These are phyloP conservation scores for Pseudogymnoascus sp. DNA, from an alignment of 2,329 filamentous ascomycete genomes.

Conservation along the genomic window DNA sequence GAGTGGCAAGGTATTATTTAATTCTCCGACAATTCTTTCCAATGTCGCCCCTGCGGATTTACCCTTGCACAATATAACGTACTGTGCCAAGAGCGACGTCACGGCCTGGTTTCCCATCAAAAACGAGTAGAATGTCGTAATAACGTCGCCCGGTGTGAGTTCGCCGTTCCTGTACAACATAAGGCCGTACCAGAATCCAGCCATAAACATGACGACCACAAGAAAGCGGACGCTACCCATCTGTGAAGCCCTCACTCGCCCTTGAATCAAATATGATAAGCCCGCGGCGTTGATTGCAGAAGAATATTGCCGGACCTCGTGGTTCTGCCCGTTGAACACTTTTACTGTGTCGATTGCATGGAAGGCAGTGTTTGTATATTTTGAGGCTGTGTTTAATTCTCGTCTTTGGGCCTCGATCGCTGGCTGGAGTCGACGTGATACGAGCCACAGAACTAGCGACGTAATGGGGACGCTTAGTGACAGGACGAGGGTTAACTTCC, in stretches of 20 bases:
- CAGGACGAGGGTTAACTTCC: constrained; percentile 75
- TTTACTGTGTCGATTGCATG: constrained; percentile 78
- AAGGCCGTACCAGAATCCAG: constrained; percentile 84
- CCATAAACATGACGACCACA: constrained; percentile 70
- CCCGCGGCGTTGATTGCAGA: constrained; percentile 49
- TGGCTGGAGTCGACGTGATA: constrained; percentile 53
- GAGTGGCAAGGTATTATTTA: constrained; percentile 21
- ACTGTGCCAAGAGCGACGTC: constrained; percentile 65
- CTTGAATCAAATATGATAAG: constrained; percentile 58
- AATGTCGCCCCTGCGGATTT: constrained; percentile 63
- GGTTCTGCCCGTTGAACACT: constrained; percentile 66
- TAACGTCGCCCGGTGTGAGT: constrained; percentile 54
- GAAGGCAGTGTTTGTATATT: constrained; percentile 61
- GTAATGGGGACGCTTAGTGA: constrained; percentile 66
- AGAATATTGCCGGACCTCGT: constrained; percentile 61
- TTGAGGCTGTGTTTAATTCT: constrained; percentile 62
- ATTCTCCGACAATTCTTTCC: constrained; percentile 34
- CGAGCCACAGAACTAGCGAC: constrained; percentile 47
- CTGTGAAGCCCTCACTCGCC: constrained; percentile 61
- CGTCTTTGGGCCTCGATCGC: constrained; percentile 62
- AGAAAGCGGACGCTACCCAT: constrained; percentile 67
- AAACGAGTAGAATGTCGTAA: constrained; percentile 81
- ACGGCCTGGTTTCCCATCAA: constrained; percentile 69
- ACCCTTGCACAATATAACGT: constrained; percentile 71
- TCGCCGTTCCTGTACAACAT: constrained; percentile 50